Percentiles rank a stretch among this genome's conserved stretches.
Conservation (phyloP, 805 yeast species). For the Phaffomyces opuntiae region DNA sequence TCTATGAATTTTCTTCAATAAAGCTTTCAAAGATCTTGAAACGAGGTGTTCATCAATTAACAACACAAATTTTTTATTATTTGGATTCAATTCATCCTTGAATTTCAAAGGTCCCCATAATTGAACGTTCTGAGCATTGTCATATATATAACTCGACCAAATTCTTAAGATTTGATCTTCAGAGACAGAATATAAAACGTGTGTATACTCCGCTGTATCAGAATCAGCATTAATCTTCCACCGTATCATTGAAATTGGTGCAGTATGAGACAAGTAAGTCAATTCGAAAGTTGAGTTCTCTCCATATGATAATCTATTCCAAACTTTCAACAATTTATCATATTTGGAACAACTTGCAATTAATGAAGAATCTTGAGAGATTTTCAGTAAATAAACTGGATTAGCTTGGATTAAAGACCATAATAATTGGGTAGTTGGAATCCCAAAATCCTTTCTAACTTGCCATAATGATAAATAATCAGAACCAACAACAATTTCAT, state of each 20-base stretch:
- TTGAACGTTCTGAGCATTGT: constrained; percentile 48
- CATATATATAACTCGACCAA: constrained; percentile 62
- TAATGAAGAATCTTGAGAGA: constrained; percentile 62
- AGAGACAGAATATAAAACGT: constrained; percentile 59
- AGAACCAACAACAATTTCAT: constrained; percentile 60
- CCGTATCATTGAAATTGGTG: constrained; percentile 45
- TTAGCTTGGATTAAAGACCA: constrained; percentile 47
- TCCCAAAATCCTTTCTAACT: constrained; percentile 38
- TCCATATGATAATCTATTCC: constrained; percentile 69
- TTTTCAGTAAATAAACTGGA: constrained; percentile 48
- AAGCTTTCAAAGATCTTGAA: constrained; percentile 17
- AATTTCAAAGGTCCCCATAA: constrained; percentile 46
- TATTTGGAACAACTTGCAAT: constrained; percentile 57
- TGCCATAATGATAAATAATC: constrained; percentile 48
- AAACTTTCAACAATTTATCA: constrained; percentile 66
- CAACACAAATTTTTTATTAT: constrained; percentile 27
- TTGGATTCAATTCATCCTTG: constrained; percentile 4
- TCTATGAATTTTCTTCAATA: constrained; percentile 10
- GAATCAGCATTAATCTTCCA: constrained; percentile 40
- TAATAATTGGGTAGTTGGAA: constrained; percentile 23
- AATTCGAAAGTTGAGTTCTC: constrained; percentile 62
- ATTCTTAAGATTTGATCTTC: constrained; percentile 52
- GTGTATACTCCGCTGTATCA: constrained; percentile 30
- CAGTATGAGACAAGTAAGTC: constrained; percentile 58
- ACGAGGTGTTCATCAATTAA: constrained; percentile 36